Evolutionary conservation across 257 asterid species (phyloP), one percentile per base, ranked within the genome.

Genomic region (Coffea eugenioides): DNA sequence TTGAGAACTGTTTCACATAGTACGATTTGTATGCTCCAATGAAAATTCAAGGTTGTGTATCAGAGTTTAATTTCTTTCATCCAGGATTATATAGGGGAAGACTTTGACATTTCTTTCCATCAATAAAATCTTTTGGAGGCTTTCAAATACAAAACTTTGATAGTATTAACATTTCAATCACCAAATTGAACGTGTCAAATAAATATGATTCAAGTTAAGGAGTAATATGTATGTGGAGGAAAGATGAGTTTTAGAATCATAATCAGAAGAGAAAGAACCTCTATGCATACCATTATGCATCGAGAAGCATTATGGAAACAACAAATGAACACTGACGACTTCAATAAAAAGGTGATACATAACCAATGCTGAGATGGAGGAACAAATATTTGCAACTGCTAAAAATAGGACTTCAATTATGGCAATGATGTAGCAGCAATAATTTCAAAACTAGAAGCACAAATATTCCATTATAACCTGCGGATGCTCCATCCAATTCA

Each of bases 401-500:
- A 25, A 27, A 25, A 65, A 7, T 3, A 27, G 14, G 31, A 11
- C 9, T 65, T 31, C 27, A 27, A 25, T 65, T 27, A 27, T 65
- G 36, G n/a, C 31, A 65, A 65, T 27, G 43, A 65, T 3, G 62
- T 62, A 25, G 72, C 61, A 62, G 46, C 48, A 61, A 45, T 45
- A 62, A 6, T n/a, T 45, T 76, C 25, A 43, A 45, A 14, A 48
- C 36, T 21, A 23, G 45, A 43, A 61, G 72, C 46, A 62, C 14
- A 46, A 3, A 65, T 13, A 4, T 12, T 8, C 5, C 41, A 21
- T 23, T 23, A 18, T 18, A 31, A 91, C 96, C 92, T 77, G 89
- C 91, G 79, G 86, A 82, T 49, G 82, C 84, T 56, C 87, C 88
- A 49, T 89, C 86, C 43, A 89, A 45, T 20, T 72, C 80, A 36